Percentiles rank a stretch among this genome's conserved stretches.
phyloP scores from a whole-genome alignment of 495 filamentous ascomycete genomes.

The Neohortaea acidophila region DNA sequence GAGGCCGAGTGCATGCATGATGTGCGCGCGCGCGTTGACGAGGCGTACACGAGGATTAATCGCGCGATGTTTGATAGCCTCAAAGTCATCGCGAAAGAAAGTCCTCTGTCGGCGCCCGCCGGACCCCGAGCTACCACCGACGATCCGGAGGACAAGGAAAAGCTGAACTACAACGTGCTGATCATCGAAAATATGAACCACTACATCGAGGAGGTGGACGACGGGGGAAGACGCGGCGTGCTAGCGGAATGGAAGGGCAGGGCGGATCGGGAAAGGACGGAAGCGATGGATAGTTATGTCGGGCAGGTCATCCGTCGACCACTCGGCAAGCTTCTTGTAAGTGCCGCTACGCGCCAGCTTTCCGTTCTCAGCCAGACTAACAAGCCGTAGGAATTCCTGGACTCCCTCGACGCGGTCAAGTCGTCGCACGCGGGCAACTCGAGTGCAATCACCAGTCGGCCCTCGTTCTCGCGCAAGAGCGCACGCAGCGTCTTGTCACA shows the following conservation, averaged over 20 bases:
- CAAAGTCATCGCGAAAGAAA: slow-evolving; percentile 89
- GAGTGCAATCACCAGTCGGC: slow-evolving; percentile 46
- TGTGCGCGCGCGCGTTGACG: slow-evolving; percentile 62
- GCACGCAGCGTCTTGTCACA: slow-evolving; percentile 71
- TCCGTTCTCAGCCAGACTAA: not conserved
- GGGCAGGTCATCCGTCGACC: slow-evolving; percentile 77
- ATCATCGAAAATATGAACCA: slow-evolving; percentile 99
- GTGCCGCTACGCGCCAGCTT: too few species aligned
- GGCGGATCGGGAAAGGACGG: slow-evolving; percentile 63
- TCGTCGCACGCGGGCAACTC: slow-evolving; percentile 29
- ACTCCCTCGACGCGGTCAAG: slow-evolving; percentile 62
- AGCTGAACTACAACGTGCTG: slow-evolving; percentile 88
- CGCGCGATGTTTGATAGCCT: slow-evolving; percentile 94
- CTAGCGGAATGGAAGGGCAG: slow-evolving; percentile 66
- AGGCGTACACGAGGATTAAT: slow-evolving; percentile 76
- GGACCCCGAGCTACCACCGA: slow-evolving; percentile 21
- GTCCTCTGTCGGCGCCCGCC: slow-evolving; percentile 37
- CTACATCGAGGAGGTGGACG: slow-evolving; percentile 78
- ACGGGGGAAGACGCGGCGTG: slow-evolving; percentile 44
- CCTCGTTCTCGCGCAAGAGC: slow-evolving; percentile 59
- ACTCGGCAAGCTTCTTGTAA: slow-evolving; percentile 54
- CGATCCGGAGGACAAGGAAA: slow-evolving; percentile 83
- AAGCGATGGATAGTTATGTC: slow-evolving; percentile 77
- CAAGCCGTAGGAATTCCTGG: slow-evolving; percentile 56
- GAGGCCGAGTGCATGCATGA: slow-evolving; percentile 18